These are phyloP conservation scores for Myxozyma neglecta DNA, from an alignment of 805 yeast genomes.

Conservation along the genomic window DNA sequence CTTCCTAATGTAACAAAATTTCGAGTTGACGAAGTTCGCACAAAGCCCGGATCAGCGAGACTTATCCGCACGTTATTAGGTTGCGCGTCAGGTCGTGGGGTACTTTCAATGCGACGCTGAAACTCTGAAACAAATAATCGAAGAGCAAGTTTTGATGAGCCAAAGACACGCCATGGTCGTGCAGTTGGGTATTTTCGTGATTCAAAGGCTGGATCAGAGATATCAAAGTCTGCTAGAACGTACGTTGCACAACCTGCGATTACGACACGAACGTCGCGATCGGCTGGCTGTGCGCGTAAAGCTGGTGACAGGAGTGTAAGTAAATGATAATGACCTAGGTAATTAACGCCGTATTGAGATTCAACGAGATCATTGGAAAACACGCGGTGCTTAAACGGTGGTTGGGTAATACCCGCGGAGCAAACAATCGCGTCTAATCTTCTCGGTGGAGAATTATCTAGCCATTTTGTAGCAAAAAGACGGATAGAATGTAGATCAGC, in stretches of 20 bases:
- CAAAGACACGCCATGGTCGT: conserved; percentile 74
- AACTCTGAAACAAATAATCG: conserved; percentile 74
- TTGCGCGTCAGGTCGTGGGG: conserved; percentile 65
- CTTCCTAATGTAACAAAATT: conserved; percentile 77
- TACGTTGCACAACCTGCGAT: conserved; percentile 79
- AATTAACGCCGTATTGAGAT: conserved; percentile 78
- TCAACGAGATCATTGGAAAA: conserved; percentile 82
- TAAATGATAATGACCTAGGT: conserved; percentile 76
- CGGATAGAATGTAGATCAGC: conserved; percentile 71
- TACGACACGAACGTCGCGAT: conserved; percentile 84
- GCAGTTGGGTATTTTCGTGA: conserved; percentile 57
- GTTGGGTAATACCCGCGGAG: conserved; percentile 80
- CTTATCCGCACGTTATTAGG: conserved; percentile 69
- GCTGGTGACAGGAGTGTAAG: conserved; percentile 80
- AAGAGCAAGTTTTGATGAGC: conserved; percentile 76
- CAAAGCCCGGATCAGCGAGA: conserved; percentile 86
- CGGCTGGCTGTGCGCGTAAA: conserved; percentile 86
- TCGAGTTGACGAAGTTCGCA: conserved; percentile 84
- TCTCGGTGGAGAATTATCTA: conserved; percentile 87
- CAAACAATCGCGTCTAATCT: conserved; percentile 87
- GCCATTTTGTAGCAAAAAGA: conserved; percentile 90
- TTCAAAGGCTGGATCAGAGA: conserved; percentile 65
- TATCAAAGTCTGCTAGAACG: conserved; percentile 65
- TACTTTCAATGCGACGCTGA: conserved; percentile 61
- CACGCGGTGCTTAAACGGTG: conserved; percentile 64